phyloP scores from a whole-genome alignment of 75 land plant genomes.

The Sequoiadendron giganteum region DNA sequence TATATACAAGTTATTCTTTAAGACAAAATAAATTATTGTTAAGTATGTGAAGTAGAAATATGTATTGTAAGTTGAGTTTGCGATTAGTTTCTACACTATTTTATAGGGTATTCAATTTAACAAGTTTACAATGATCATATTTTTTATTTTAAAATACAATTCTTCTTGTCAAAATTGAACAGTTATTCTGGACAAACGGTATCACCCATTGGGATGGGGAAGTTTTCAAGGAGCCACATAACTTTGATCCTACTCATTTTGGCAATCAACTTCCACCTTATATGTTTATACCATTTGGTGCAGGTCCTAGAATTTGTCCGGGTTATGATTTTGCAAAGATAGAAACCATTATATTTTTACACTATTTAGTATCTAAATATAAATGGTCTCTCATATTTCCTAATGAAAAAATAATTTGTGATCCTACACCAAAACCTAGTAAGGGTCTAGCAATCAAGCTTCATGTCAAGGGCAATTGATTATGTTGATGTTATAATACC shows the following conservation, averaged over 20 bases:
- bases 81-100: too few relatives aligned
- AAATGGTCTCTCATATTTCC: slow-evolving; percentile 34
- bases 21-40: too few relatives aligned
- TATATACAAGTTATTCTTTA: too few relatives aligned
- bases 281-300: slow-evolving; percentile 60
- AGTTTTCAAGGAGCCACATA: slow-evolving; percentile 24
- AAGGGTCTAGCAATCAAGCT: slow-evolving; percentile 18
- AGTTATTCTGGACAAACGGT: slow-evolving; percentile 15
- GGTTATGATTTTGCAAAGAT: slow-evolving; percentile 47
- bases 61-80: too few relatives aligned
- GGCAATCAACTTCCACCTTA: slow-evolving; percentile 38
- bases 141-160: too few relatives aligned
- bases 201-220: slow-evolving; percentile 15
- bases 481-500: too few relatives aligned
- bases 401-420: slow-evolving; percentile 26
- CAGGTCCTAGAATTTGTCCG: slow-evolving; percentile 54
- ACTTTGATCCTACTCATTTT: slow-evolving; percentile 35
- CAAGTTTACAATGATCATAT: too few relatives aligned
- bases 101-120: too few relatives aligned
- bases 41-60: too few relatives aligned
- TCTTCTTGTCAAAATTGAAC: too few relatives aligned
- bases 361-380: slow-evolving; percentile 30
- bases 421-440: slow-evolving; percentile 26
- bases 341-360: slow-evolving; percentile 42
- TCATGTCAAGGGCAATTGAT: not conserved